Conservation (phyloP, 106 monocot species). For the Alisma plantagoaquatica region DNA sequence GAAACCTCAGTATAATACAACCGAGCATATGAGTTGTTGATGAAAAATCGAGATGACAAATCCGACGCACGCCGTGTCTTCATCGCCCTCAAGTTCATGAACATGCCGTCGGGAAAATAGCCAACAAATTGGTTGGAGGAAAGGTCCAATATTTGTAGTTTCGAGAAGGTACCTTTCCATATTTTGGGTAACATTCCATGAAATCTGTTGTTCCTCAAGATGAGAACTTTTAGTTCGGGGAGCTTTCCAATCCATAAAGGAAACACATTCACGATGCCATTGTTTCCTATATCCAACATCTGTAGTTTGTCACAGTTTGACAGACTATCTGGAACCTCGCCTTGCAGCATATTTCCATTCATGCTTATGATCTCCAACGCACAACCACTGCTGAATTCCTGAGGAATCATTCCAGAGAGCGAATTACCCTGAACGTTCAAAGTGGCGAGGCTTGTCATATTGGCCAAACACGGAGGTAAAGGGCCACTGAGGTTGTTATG, state of each 20-base stretch:
- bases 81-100: constrained; percentile 43
- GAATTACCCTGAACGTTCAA: constrained; percentile 42
- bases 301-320: constrained; percentile 33
- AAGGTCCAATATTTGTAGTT: constrained; percentile 50
- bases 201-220: constrained; percentile 50
- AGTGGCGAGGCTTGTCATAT: constrained; percentile 7
- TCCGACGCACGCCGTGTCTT: not conserved
- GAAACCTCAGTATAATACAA: constrained; percentile 21
- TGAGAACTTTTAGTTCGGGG: constrained; percentile 30
- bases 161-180: not conserved
- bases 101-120: constrained; percentile 14
- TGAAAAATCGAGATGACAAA: not conserved
- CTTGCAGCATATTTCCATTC: constrained; percentile 36
- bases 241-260: constrained; percentile 42
- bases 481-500: constrained; percentile 39
- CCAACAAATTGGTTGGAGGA: constrained; percentile 62
- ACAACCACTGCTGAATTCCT: constrained; percentile 15
- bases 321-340: constrained; percentile 35
- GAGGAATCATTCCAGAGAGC: constrained; percentile 28
- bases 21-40: constrained; percentile 6
- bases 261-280: constrained; percentile 32
- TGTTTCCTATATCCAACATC: constrained; percentile 68
- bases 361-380: constrained; percentile 32
- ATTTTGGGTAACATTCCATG: constrained; percentile 14
- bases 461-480: constrained; percentile 35